Evolutionary conservation across 179 eudicot genomes (phyloP).

Genomic region (Vitellaria paradoxa): DNA sequence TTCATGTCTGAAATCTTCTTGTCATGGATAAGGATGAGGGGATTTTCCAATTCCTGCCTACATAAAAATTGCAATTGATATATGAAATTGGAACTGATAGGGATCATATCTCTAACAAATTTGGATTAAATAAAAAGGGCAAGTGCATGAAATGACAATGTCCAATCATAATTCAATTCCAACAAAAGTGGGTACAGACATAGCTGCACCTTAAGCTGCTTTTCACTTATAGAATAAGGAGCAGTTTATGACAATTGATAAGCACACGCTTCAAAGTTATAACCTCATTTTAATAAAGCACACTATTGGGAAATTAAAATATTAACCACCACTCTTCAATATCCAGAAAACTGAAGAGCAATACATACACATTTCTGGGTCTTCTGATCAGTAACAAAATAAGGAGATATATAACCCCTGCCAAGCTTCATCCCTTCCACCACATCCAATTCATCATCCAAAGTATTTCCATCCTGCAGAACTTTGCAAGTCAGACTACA

Average conservation of each 20-base stretch:
- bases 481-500: slow-evolving; percentile 3
- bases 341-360: slow-evolving; percentile 8
- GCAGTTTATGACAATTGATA: background rate
- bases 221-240: background rate
- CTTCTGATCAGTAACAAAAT: slow-evolving; percentile 80
- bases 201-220: background rate
- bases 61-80: slow-evolving; percentile 17
- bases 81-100: background rate
- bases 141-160: background rate
- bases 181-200: background rate
- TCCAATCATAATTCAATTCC: background rate
- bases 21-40: slow-evolving; percentile 80
- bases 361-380: slow-evolving; percentile 82
- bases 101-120: background rate
- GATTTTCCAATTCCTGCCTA: slow-evolving; percentile 88
- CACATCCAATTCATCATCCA: slow-evolving; percentile 88
- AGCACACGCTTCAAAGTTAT: slow-evolving; percentile 14
- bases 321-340: slow-evolving; percentile 2
- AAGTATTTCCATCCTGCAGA: slow-evolving; percentile 83
- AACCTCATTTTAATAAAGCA: background rate
- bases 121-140: background rate
- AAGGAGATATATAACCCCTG: slow-evolving; percentile 94
- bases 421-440: slow-evolving; percentile 97
- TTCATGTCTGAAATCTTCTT: slow-evolving; percentile 79
- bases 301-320: background rate